A percentile compares a stretch with the other conserved stretches of the same genome.
Conservation (phyloP, 1,284 basidiomycete genomes). For the Cutaneotrichosporon sp. region DNA sequence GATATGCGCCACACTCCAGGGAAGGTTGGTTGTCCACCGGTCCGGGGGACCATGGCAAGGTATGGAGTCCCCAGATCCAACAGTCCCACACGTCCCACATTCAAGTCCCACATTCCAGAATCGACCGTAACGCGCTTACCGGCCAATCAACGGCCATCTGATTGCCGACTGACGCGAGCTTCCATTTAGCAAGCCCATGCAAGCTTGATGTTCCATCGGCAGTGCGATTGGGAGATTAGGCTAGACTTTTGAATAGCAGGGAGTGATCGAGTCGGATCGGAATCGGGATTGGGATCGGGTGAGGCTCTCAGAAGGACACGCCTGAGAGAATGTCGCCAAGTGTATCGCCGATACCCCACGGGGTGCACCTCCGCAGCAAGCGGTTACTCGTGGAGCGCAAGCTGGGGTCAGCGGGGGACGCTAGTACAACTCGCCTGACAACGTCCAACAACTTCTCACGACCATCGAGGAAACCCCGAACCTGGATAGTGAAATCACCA, state of each 20-base stretch:
- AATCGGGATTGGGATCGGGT: too few relatives aligned
- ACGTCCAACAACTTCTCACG: slow-evolving; percentile 14
- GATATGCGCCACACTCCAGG: too few relatives aligned
- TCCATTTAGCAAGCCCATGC: too few relatives aligned
- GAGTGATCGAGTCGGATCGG: too few relatives aligned
- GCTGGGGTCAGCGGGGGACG: slow-evolving; percentile 9
- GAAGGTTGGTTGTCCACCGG: not conserved
- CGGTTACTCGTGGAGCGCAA: slow-evolving; percentile 18
- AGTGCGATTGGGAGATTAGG: too few relatives aligned
- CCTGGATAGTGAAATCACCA: not conserved
- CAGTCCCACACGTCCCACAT: not conserved
- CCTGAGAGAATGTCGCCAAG: slow-evolving; percentile 14
- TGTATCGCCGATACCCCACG: slow-evolving; percentile 18
- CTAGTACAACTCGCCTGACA: slow-evolving; percentile 12
- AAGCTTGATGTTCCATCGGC: too few relatives aligned
- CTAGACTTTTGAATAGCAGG: too few relatives aligned
- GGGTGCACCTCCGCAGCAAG: slow-evolving; percentile 15
- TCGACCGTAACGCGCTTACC: too few relatives aligned
- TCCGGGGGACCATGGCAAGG: not conserved
- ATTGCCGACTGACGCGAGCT: too few relatives aligned
- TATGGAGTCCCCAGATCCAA: not conserved
- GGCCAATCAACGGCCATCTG: too few relatives aligned
- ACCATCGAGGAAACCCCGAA: slow-evolving; percentile 14
- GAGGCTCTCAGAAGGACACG: slow-evolving; percentile 9
- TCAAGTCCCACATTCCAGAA: not conserved